Evolutionary conservation across 139 green algal species (phyloP).

Genomic region (Microglena sp.): DNA sequence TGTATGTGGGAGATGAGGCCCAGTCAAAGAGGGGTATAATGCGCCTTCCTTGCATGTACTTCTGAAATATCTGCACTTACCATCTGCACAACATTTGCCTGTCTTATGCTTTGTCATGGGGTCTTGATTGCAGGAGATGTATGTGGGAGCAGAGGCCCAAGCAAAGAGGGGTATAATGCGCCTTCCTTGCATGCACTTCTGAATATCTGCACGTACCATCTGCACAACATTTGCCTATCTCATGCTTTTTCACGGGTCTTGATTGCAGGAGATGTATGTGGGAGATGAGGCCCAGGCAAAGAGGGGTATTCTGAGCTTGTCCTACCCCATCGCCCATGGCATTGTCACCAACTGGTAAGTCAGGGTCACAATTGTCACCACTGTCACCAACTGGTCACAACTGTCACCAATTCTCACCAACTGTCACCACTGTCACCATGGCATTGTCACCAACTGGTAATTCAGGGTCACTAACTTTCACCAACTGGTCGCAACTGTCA

Average conservation of each 20-base stretch:
- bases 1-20: too few species aligned
- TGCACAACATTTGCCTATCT: too few species aligned
- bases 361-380: slow-evolving; percentile 37
- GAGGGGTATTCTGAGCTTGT: slow-evolving; percentile 83
- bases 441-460: slow-evolving; percentile 9
- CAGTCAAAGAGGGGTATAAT: too few species aligned
- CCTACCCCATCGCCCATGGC: slow-evolving; percentile 88
- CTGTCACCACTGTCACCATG: slow-evolving; percentile 35
- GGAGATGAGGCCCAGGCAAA: slow-evolving; percentile 93
- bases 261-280: slow-evolving; percentile 81
- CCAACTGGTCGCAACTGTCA: not conserved
- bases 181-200: too few species aligned
- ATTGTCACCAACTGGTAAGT: slow-evolving; percentile 96
- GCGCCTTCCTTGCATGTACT: too few species aligned
- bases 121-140: slow-evolving; percentile 76
- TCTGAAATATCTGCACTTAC: too few species aligned
- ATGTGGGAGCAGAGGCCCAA: slow-evolving; percentile 91
- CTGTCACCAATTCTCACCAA: too few species aligned
- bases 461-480: too few species aligned
- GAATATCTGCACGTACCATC: too few species aligned
- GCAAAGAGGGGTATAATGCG: slow-evolving; percentile 86
- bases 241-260: too few species aligned
- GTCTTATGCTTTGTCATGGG: too few species aligned
- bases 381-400: not conserved
- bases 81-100: too few species aligned